Conservation (phyloP, 1,284 basidiomycete species). For the Macrocystidia cucumis region DNA sequence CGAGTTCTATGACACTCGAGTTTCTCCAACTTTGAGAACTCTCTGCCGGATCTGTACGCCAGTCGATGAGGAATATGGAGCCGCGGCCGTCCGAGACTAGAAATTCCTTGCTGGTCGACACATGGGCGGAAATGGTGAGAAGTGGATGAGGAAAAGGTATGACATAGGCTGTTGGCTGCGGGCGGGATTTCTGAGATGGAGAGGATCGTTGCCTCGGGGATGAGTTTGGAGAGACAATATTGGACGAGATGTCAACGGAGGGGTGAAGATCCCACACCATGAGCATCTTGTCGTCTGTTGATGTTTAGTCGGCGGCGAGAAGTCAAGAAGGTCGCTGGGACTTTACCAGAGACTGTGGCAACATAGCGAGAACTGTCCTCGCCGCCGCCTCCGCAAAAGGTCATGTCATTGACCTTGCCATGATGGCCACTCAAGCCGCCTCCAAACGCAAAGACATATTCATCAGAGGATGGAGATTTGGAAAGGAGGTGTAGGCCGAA, state of each 20-base stretch:
- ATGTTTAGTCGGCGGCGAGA: constrained; percentile 6
- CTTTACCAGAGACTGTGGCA: constrained; percentile 68
- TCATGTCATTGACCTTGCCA: constrained; percentile 64
- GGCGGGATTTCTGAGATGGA: constrained; percentile 25
- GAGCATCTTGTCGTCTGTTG: constrained; percentile 67
- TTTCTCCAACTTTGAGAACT: constrained; percentile 48
- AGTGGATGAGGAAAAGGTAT: constrained; percentile 66
- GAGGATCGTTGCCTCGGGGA: constrained; percentile 13
- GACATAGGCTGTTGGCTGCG: constrained; percentile 68
- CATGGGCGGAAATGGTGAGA: constrained; percentile 61
- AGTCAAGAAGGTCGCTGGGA: background rate
- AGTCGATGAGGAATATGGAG: constrained; percentile 67
- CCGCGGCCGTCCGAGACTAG: constrained; percentile 68
- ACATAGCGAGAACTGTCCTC: constrained; percentile 63
- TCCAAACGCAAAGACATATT: constrained; percentile 60
- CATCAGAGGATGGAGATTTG: constrained; percentile 39
- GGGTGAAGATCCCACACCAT: constrained; percentile 80
- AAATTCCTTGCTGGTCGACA: constrained; percentile 65
- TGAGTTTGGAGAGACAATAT: constrained; percentile 19
- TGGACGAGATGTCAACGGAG: constrained; percentile 30
- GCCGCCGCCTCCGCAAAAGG: constrained; percentile 64
- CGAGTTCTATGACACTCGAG: constrained; percentile 58
- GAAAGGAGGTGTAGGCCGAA: constrained; percentile 63
- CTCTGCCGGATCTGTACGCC: constrained; percentile 62
- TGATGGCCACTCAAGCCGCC: constrained; percentile 74